A percentile compares a stretch with the other conserved stretches of the same genome.
These are phyloP conservation scores for Podila horticola DNA, from an alignment of 192 early-diverging fungal genomes.

Conservation along the genomic window DNA sequence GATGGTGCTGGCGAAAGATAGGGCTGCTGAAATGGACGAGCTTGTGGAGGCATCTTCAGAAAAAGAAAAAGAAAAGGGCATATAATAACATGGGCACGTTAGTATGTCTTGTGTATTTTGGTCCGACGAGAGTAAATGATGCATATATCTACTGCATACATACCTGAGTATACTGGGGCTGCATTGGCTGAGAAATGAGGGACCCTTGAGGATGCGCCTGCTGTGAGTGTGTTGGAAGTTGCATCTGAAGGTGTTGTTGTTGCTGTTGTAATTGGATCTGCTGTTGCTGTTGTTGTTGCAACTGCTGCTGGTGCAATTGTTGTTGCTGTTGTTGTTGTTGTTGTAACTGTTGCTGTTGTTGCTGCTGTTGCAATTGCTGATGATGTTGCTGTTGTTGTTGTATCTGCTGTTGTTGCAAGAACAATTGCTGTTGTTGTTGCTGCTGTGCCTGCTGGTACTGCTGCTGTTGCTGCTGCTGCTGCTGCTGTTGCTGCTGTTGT, in stretches of 20 bases:
- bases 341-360: constrained; percentile 28
- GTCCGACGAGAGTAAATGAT: too few species aligned
- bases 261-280: constrained; percentile 17
- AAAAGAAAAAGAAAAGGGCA: not conserved
- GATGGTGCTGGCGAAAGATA: constrained; percentile 7
- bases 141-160: too few species aligned
- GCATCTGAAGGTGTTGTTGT: constrained; percentile 27
- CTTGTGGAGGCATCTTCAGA: not conserved
- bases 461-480: constrained; percentile 14
- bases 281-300: constrained; percentile 17
- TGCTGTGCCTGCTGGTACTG: constrained; percentile 38
- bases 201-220: not conserved
- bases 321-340: constrained; percentile 14
- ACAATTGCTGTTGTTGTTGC: constrained; percentile 32
- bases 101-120: too few species aligned
- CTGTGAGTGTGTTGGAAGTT: not conserved
- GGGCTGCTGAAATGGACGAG: constrained; percentile 1
- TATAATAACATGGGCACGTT: not conserved
- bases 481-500: constrained; percentile 17
- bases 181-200: constrained; percentile 6
- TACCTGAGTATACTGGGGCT: constrained; percentile 11
- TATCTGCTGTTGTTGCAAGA: constrained; percentile 17
- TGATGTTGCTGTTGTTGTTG: constrained; percentile 10
- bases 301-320: constrained; percentile 13
- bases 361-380: constrained; percentile 5